Evolutionary conservation across 2,329 filamentous ascomycete genomes (phyloP).

Genomic region (Pseudocercospora eumusae): DNA sequence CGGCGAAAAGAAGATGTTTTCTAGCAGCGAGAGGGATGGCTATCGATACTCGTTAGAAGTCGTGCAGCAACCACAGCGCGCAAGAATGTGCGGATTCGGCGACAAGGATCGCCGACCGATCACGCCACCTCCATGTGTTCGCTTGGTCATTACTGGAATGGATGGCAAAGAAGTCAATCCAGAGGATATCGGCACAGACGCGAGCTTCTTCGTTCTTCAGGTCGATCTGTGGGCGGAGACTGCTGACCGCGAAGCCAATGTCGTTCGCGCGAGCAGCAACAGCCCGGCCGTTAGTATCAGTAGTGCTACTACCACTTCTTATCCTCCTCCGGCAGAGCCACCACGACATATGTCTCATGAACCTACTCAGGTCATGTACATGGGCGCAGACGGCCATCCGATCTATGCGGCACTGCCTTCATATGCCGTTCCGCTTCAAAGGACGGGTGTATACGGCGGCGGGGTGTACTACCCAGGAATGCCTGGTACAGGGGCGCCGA

Average conservation of each 20-base stretch:
- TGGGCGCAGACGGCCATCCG: slow-evolving; percentile 24
- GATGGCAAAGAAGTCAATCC: slow-evolving; percentile 81
- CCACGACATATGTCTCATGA: slow-evolving; percentile 25
- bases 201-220: slow-evolving; percentile 57
- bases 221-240: slow-evolving; percentile 69
- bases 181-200: slow-evolving; percentile 64
- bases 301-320: slow-evolving; percentile 76
- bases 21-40: slow-evolving; percentile 21
- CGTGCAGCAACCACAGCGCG: slow-evolving; percentile 86
- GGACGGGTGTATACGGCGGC: slow-evolving; percentile 22
- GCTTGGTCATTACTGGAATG: slow-evolving; percentile 74
- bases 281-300: slow-evolving; percentile 72
- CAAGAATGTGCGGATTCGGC: slow-evolving; percentile 97
- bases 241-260: slow-evolving; percentile 64
- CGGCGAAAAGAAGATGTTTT: slow-evolving; percentile 26
- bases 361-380: slow-evolving; percentile 24
- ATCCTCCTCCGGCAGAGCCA: slow-evolving; percentile 56
- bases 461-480: slow-evolving; percentile 27
- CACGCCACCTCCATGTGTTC: slow-evolving; percentile 89
- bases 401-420: slow-evolving; percentile 30
- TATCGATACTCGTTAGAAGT: slow-evolving; percentile 52
- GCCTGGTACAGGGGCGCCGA: slow-evolving; percentile 16
- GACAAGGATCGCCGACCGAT: slow-evolving; percentile 98
- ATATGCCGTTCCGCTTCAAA: slow-evolving; percentile 22
- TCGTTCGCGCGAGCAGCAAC: slow-evolving; percentile 65